These are phyloP conservation scores for Elsinoe perseae DNA, from an alignment of 2,329 filamentous ascomycete genomes.

Conservation along the genomic window DNA sequence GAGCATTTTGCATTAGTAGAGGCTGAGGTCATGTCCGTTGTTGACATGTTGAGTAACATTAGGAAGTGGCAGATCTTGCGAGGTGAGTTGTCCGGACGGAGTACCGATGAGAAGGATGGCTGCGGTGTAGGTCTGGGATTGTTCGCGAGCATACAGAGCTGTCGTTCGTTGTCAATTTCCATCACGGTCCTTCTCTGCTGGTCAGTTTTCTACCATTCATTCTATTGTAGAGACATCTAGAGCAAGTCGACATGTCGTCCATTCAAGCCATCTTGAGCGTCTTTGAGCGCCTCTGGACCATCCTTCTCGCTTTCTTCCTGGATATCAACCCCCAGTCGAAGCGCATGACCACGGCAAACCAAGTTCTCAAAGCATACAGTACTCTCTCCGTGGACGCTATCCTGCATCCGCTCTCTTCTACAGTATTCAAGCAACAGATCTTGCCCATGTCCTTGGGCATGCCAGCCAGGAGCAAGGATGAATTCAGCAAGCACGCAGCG, in stretches of 20 bases:
- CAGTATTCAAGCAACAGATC: slow-evolving; percentile 35
- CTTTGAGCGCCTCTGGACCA: background rate
- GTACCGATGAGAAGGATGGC: background rate
- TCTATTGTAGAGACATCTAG: background rate
- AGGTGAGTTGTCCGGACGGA: background rate
- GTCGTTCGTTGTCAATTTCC: background rate
- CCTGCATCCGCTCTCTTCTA: slow-evolving; percentile 28
- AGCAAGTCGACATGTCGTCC: background rate
- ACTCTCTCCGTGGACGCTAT: slow-evolving; percentile 36
- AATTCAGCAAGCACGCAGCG: slow-evolving; percentile 35
- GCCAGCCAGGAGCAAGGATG: slow-evolving; percentile 29
- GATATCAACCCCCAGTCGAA: slow-evolving; percentile 1
- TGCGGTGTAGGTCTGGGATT: background rate
- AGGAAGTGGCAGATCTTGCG: background rate
- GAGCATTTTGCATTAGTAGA: background rate
- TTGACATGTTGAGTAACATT: background rate
- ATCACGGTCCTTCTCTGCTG: no score
- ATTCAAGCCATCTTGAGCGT: background rate
- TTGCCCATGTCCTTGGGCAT: slow-evolving; percentile 36
- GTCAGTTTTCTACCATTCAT: no score
- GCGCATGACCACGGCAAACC: slow-evolving; percentile 27
- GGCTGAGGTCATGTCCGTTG: background rate
- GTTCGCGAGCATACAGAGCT: background rate
- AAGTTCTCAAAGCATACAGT: slow-evolving; percentile 34
- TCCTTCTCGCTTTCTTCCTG: slow-evolving; percentile 2